Conservation (phyloP, 352 stramenopile genomes). For the Phytophthora hybrid region DNA sequence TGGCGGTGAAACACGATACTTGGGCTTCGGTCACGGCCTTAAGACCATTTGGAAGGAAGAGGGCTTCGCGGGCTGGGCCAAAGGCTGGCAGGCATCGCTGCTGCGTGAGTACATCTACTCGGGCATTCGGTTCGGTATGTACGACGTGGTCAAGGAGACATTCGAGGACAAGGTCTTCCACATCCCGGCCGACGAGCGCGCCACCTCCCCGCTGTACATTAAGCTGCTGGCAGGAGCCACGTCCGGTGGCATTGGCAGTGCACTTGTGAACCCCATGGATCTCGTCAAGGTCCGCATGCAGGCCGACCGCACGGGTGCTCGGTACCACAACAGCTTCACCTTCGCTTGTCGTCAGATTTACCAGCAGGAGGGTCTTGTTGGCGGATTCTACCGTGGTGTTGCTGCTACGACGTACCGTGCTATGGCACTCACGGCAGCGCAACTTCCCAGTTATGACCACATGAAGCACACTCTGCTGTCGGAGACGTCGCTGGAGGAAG, state of each 20-base stretch:
- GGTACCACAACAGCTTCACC: constrained; percentile 64
- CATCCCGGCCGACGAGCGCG: constrained; percentile 40
- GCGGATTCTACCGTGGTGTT: constrained; percentile 71
- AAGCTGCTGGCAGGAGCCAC: constrained; percentile 69
- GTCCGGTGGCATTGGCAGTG: constrained; percentile 61
- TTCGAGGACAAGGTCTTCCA: constrained; percentile 63
- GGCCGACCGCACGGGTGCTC: constrained; percentile 57
- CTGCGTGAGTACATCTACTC: constrained; percentile 76
- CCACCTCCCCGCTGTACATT: constrained; percentile 61
- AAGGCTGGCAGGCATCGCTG: constrained; percentile 66
- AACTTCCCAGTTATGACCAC: constrained; percentile 81
- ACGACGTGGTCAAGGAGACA: constrained; percentile 76
- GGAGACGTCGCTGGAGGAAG: constrained; percentile 54
- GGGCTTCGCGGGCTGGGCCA: constrained; percentile 58
- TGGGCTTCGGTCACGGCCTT: constrained; percentile 59
- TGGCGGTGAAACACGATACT: constrained; percentile 49
- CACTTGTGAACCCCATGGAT: constrained; percentile 79
- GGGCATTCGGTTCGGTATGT: constrained; percentile 75
- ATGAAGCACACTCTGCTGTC: constrained; percentile 69
- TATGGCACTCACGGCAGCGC: constrained; percentile 70
- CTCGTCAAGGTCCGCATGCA: constrained; percentile 83
- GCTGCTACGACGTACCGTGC: constrained; percentile 69
- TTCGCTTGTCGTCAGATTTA: constrained; percentile 68
- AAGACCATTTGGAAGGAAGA: constrained; percentile 61
- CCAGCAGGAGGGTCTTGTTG: constrained; percentile 61